Evolutionary conservation across 257 asterid species (phyloP).

Genomic region (Fraxinus excelsior): DNA sequence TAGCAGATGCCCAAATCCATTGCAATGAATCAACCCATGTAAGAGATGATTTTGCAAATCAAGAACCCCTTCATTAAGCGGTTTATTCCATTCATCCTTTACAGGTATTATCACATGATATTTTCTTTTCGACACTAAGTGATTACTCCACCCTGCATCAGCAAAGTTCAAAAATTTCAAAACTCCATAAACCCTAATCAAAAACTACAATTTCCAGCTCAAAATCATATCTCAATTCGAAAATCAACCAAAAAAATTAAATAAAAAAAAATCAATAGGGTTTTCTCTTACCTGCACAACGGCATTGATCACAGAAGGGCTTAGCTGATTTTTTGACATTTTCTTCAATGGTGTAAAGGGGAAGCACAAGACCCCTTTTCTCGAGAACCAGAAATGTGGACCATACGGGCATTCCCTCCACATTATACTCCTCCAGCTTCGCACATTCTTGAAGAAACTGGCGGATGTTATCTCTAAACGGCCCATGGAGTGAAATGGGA

Average conservation of each 20-base stretch:
- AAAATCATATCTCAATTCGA: conserved; percentile 10
- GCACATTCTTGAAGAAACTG: conserved; percentile 65
- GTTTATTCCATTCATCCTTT: conserved; percentile 68
- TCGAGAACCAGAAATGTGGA: conserved; percentile 70
- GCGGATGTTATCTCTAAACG: conserved; percentile 72
- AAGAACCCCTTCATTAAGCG: conserved; percentile 51
- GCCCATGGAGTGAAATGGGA: conserved; percentile 48
- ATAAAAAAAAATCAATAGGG: conserved; percentile 8
- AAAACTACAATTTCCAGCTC: conserved; percentile 8
- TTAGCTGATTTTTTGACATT: conserved; percentile 45
- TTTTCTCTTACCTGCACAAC: conserved; percentile 58
- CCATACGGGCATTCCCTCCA: conserved; percentile 70
- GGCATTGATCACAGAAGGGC: conserved; percentile 76
- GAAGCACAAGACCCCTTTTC: conserved; percentile 57
- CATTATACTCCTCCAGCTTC: conserved; percentile 48
- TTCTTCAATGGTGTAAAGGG: conserved; percentile 80
- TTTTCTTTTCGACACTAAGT: conserved; percentile 76
- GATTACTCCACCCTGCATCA: conserved; percentile 84
- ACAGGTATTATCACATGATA: conserved; percentile 84
- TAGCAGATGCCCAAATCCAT: conserved; percentile 86
- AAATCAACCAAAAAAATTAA: conserved; percentile 8
- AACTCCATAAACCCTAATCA: conserved; percentile 6
- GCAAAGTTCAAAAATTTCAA: neutral
- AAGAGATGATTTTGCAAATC: conserved; percentile 68
- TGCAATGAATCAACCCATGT: conserved; percentile 87